phyloP scores from a whole-genome alignment of 257 asterid genomes.

The Solanum rostratum region DNA sequence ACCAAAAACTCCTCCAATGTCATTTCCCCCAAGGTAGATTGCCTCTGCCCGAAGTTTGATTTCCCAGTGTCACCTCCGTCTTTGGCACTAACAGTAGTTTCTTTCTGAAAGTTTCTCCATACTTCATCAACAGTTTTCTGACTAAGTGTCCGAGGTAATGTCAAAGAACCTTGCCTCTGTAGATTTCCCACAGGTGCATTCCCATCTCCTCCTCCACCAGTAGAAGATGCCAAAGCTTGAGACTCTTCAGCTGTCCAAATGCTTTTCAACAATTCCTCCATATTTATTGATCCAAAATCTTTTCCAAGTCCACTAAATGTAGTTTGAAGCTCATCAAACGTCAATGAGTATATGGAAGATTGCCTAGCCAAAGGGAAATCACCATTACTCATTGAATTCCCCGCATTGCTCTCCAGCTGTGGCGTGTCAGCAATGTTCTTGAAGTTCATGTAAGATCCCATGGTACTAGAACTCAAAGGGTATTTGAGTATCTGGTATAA shows the following conservation, averaged over 20 bases:
- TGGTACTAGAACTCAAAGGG: constrained; percentile 11
- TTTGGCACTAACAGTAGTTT: constrained; percentile 23
- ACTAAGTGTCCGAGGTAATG: constrained; percentile 81
- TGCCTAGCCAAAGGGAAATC: constrained; percentile 54
- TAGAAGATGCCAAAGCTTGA: constrained; percentile 28
- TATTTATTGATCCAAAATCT: constrained; percentile 88
- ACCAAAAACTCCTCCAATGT: constrained; percentile 74
- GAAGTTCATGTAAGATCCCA: constrained; percentile 81
- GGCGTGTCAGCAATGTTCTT: constrained; percentile 41
- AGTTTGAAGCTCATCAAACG: constrained; percentile 81
- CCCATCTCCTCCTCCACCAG: constrained; percentile 27
- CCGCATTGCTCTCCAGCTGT: constrained; percentile 40
- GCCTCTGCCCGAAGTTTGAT: constrained; percentile 33
- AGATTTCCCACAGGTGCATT: constrained; percentile 35
- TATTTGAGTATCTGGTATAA: constrained; percentile 18
- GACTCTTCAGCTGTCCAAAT: constrained; percentile 86
- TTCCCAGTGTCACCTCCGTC: constrained; percentile 26
- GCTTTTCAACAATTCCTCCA: constrained; percentile 86
- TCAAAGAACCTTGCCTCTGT: constrained; percentile 78
- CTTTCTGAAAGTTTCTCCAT: constrained; percentile 66
- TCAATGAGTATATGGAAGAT: constrained; percentile 65
- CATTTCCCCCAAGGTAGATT: constrained; percentile 72
- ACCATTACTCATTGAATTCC: constrained; percentile 28
- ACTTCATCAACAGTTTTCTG: constrained; percentile 84
- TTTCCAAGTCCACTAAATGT: constrained; percentile 67